These are phyloP conservation scores for Thalassiosira profunda DNA, from an alignment of 108 stramenopile genomes.

Conservation along the genomic window DNA sequence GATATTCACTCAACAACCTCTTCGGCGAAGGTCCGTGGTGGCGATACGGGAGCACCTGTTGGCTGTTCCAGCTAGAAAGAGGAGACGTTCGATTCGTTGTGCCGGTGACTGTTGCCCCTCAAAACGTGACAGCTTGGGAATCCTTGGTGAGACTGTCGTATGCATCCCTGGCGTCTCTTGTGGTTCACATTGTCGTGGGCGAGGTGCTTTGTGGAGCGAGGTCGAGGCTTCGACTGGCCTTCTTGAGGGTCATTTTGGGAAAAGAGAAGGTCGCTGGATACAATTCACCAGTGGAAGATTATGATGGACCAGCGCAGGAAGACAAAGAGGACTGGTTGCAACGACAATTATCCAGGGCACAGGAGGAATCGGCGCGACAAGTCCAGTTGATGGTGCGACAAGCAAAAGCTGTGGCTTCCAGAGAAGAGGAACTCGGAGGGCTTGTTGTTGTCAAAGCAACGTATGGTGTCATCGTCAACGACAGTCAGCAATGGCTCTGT, in stretches of 20 bases:
- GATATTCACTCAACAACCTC: conserved; percentile 21
- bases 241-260: conserved; percentile 24
- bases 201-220: conserved; percentile 32
- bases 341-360: conserved; percentile 14
- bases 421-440: conserved; percentile 36
- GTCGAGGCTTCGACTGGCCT: conserved; percentile 14
- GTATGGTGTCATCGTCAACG: conserved; percentile 36
- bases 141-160: conserved; percentile 25
- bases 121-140: conserved; percentile 11
- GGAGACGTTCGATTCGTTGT: conserved; percentile 25
- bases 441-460: conserved; percentile 46
- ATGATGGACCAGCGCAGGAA: background rate
- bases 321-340: background rate
- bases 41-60: conserved; percentile 20
- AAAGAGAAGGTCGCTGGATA: background rate
- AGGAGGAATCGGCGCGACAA: conserved; percentile 30
- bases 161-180: conserved; percentile 25
- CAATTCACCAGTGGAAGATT: background rate
- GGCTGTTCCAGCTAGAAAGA: conserved; percentile 39
- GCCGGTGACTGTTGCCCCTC: conserved; percentile 21
- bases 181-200: conserved; percentile 27
- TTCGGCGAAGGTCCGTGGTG: background rate
- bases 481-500: conserved; percentile 15
- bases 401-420: conserved; percentile 15
- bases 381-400: conserved; percentile 30